Percentiles rank a stretch among this genome's conserved stretches.
phyloP scores from a whole-genome alignment of 2,329 filamentous ascomycete species.

The Polytolypa hystricis region DNA sequence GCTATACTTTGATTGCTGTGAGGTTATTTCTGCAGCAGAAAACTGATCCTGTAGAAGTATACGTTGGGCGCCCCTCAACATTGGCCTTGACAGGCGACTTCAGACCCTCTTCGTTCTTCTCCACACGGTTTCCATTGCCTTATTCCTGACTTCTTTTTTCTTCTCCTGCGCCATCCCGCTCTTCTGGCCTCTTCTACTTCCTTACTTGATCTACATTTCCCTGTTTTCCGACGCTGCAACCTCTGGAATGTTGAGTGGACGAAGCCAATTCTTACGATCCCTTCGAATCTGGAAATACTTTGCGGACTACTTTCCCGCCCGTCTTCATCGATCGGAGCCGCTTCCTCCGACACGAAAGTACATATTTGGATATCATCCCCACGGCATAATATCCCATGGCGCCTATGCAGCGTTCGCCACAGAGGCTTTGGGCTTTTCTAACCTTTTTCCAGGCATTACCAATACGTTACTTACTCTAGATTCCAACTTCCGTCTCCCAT shows the following conservation, averaged over 20 bases:
- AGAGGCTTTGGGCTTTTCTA: slow-evolving; percentile 74
- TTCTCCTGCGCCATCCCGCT: slow-evolving; percentile 82
- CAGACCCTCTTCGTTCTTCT: slow-evolving; percentile 69
- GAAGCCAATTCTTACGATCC: slow-evolving; percentile 62
- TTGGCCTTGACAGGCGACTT: slow-evolving; percentile 58
- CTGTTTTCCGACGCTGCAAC: slow-evolving; percentile 67
- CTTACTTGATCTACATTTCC: slow-evolving; percentile 69
- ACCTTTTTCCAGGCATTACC: slow-evolving; percentile 87
- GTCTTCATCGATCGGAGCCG: slow-evolving; percentile 71
- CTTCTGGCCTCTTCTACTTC: slow-evolving; percentile 68
- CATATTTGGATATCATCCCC: slow-evolving; percentile 93
- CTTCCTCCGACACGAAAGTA: slow-evolving; percentile 79
- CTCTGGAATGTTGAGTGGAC: slow-evolving; percentile 62
- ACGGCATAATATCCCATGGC: slow-evolving; percentile 96
- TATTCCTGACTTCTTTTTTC: slow-evolving; percentile 70
- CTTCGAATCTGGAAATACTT: slow-evolving; percentile 77
- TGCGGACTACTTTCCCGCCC: slow-evolving; percentile 82
- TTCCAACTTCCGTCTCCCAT: slow-evolving; percentile 83
- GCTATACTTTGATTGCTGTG: too few relatives aligned
- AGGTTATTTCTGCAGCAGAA: too few relatives aligned
- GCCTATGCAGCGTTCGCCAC: slow-evolving; percentile 87
- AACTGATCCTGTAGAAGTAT: slow-evolving; percentile 49
- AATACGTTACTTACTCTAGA: slow-evolving; percentile 92
- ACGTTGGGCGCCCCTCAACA: slow-evolving; percentile 70
- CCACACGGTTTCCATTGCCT: slow-evolving; percentile 61